Evolutionary conservation across 2,329 filamentous ascomycete genomes (phyloP).

Genomic region (Aureobasidium mangrovei): DNA sequence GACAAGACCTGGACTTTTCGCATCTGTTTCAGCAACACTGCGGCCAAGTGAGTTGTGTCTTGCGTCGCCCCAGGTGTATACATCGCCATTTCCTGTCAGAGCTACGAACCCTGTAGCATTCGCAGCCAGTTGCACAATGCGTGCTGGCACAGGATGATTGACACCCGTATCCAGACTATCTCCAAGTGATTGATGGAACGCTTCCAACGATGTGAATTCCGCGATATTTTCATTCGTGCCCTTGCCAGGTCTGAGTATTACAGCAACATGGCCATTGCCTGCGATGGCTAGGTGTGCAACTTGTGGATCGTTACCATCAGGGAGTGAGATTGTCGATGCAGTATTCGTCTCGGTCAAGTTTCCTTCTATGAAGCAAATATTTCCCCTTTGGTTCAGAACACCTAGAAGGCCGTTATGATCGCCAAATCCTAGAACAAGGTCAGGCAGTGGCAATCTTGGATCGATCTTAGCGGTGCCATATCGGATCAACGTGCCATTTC

Average conservation of each 20-base stretch:
- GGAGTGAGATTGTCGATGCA: background rate
- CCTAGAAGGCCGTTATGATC: slow-evolving; percentile 26
- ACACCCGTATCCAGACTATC: slow-evolving; percentile 18
- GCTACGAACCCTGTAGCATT: slow-evolving; percentile 32
- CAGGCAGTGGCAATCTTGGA: slow-evolving; percentile 14
- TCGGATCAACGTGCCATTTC: slow-evolving; percentile 16
- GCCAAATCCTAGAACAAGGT: slow-evolving; percentile 18
- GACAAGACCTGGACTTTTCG: slow-evolving; percentile 39
- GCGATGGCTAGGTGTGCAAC: slow-evolving; percentile 22
- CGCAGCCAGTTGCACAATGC: slow-evolving; percentile 26
- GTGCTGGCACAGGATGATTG: slow-evolving; percentile 24
- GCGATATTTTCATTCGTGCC: slow-evolving; percentile 21
- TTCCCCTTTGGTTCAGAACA: slow-evolving; percentile 21
- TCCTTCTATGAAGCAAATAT: slow-evolving; percentile 18
- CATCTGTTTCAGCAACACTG: slow-evolving; percentile 33
- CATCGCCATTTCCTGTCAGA: slow-evolving; percentile 29
- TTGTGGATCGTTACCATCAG: slow-evolving; percentile 16
- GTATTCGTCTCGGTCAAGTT: background rate
- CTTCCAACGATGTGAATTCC: slow-evolving; percentile 22
- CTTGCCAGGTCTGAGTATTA: slow-evolving; percentile 22
- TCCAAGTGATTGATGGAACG: slow-evolving; percentile 24
- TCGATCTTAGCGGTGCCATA: slow-evolving; percentile 5
- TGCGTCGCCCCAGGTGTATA: slow-evolving; percentile 47
- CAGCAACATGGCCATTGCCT: slow-evolving; percentile 23
- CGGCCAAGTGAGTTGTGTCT: slow-evolving; percentile 53